Conservation (phyloP, 2,329 filamentous ascomycete species). For the Xylariaceae sp. region DNA sequence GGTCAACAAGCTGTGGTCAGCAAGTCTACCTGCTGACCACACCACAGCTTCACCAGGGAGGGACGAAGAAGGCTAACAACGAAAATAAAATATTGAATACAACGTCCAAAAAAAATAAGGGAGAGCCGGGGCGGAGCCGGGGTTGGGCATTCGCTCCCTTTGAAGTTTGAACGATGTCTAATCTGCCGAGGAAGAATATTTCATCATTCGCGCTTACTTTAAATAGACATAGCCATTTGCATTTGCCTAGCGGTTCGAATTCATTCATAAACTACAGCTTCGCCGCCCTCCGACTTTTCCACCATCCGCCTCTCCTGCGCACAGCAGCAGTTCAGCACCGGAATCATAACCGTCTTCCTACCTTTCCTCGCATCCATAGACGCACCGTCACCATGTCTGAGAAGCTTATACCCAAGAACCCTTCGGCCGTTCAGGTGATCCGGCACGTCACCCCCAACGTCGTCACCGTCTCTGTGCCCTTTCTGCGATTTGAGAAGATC, state of each 20-base stretch:
- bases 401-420: slow-evolving; percentile 63
- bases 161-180: slow-evolving; percentile 13
- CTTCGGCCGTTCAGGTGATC: slow-evolving; percentile 82
- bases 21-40: too few species aligned
- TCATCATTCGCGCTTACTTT: slow-evolving; percentile 7
- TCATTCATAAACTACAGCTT: slow-evolving; percentile 16
- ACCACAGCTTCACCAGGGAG: neutral
- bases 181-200: neutral
- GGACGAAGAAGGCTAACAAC: neutral
- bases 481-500: slow-evolving; percentile 70
- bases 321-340: neutral
- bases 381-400: slow-evolving; percentile 45
- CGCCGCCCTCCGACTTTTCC: slow-evolving; percentile 4
- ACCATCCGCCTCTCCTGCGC: slow-evolving; percentile 3
- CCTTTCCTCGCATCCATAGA: slow-evolving; percentile 6
- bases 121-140: neutral
- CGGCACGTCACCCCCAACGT: slow-evolving; percentile 76
- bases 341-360: too few species aligned
- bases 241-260: slow-evolving; percentile 5
- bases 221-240: slow-evolving; percentile 5
- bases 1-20: slow-evolving; percentile 8
- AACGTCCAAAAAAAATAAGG: neutral
- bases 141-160: neutral
- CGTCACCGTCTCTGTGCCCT: slow-evolving; percentile 75
- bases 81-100: neutral